Evolutionary conservation across 768 basidiomycete species (phyloP), one percentile per base, ranked within the genome.

Genomic region (Wakefieldia striispora): DNA sequence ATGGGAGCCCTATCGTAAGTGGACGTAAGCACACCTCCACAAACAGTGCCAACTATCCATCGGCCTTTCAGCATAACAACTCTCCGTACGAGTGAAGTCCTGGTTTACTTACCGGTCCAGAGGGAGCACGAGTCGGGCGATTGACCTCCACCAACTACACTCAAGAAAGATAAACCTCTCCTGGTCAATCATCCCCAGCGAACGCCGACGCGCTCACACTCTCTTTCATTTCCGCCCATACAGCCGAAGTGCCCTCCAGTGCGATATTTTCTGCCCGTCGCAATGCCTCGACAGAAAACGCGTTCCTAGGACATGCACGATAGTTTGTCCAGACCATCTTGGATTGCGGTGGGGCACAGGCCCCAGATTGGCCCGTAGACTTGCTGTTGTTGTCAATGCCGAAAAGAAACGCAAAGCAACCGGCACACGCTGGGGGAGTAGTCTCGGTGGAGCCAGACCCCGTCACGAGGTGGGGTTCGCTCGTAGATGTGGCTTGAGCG

Each of bases 391-490:
- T 21, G 12, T 51, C 58, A n/a, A 56, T 40, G 12, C 67, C 65
- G 58, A 76, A 75, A 47, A 86, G 57, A 65, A 88, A 91, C 1
- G 84, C 88, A 56, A 91, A 90, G 56, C 83, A 83, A 0, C 88
- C 88, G 5, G 73, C 68, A 6, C 72, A 78, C 0, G 48, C 43
- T 0, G 58, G 77, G 4, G 71, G 69, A 16, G 75, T 11, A 20
- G 8, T 13, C 4, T 16, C 11, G 1, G 35, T 10, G 1, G 77
- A 9, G 62, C 70, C 1, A 83, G 82, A 60, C 6, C 84, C 83
- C 2, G 83, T 66, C 13, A 85, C 60, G 3, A 84, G 62, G 1
- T 54, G 50, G 0, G 70, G 60, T 4, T 11, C 40, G 21, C 20
- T 33, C 17, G 35, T 31, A 10, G 54, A 40, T 19, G 33, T 33